A percentile compares a stretch with the other conserved stretches of the same genome.
These are phyloP conservation scores for Fraxinus paxiana DNA, from an alignment of 305 asterid genomes.

Conservation along the genomic window DNA sequence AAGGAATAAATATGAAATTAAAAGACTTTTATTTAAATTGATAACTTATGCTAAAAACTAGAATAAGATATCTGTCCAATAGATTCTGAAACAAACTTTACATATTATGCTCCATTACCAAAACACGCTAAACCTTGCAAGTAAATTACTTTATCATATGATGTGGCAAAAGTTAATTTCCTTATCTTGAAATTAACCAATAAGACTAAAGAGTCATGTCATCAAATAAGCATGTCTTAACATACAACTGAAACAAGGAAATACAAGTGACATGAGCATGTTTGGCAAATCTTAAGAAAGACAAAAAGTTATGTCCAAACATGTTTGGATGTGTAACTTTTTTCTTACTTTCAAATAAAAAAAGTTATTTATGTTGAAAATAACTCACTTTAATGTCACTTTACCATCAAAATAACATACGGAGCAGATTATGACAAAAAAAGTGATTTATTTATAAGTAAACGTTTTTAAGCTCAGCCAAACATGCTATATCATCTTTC, in stretches of 20 bases:
- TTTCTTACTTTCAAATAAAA: not conserved
- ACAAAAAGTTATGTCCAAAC: not conserved
- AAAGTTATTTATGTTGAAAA: not conserved
- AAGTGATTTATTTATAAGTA: not conserved
- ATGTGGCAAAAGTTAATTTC: not conserved
- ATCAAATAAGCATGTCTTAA: not conserved
- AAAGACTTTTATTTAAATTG: not conserved
- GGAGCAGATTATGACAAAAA: not conserved
- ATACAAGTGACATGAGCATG: not conserved
- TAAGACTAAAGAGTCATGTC: not conserved
- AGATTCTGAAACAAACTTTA: not conserved
- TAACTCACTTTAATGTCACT: not conserved
- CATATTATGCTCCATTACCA: not conserved
- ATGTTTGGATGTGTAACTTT: not conserved
- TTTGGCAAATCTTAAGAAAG: not conserved
- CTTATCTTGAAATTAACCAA: not conserved
- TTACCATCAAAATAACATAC: not conserved
- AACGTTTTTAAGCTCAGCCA: not conserved
- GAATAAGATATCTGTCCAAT: not conserved
- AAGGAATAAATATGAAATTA: not conserved
- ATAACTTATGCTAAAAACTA: not conserved
- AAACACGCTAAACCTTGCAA: not conserved
- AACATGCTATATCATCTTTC: constrained; percentile 6
- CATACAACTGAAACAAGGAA: not conserved
- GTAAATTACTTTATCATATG: not conserved